A percentile compares a stretch with the other conserved stretches of the same genome.
Conservation (phyloP, 1,139 yeast genomes). For the Kodamaea derodonti region DNA sequence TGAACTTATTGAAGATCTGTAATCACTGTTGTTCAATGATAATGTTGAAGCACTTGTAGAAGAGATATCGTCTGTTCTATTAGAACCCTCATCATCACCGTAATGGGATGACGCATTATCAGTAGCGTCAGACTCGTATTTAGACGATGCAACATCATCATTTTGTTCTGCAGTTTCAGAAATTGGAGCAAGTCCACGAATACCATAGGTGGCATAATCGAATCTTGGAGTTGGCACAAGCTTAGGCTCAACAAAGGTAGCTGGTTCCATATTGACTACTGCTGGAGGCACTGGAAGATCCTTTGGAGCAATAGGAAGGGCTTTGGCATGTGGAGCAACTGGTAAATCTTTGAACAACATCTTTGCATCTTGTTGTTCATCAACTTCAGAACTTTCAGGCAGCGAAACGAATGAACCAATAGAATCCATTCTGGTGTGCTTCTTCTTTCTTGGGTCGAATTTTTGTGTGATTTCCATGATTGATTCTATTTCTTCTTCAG, state of each 20-base stretch:
- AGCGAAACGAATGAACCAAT: conserved; percentile 8
- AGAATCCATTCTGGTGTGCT: conserved; percentile 13
- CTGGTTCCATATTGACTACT: too few species aligned
- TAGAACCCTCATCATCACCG: conserved; percentile 14
- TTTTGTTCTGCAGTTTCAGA: conserved; percentile 26
- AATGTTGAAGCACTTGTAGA: conserved; percentile 37
- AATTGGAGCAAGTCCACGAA: conserved; percentile 40
- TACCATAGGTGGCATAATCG: conserved; percentile 30
- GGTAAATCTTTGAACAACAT: conserved; percentile 5
- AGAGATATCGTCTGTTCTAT: conserved; percentile 20
- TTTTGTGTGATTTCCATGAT: neutral
- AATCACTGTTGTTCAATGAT: conserved; percentile 41
- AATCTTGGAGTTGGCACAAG: conserved; percentile 13
- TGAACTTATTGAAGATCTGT: conserved; percentile 23
- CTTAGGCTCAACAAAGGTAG: neutral
- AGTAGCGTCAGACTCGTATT: conserved; percentile 29
- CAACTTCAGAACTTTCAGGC: conserved; percentile 13
- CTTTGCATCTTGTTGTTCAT: conserved; percentile 11
- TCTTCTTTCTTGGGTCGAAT: conserved; percentile 16
- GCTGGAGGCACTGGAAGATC: conserved; percentile 6
- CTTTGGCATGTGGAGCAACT: conserved; percentile 1
- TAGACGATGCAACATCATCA: conserved; percentile 31
- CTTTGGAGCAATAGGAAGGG: conserved; percentile 3
- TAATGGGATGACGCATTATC: conserved; percentile 18
- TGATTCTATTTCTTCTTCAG: conserved; percentile 5